Evolutionary conservation across 2,329 filamentous ascomycete genomes (phyloP).

Genomic region (Talaromyces sp.): DNA sequence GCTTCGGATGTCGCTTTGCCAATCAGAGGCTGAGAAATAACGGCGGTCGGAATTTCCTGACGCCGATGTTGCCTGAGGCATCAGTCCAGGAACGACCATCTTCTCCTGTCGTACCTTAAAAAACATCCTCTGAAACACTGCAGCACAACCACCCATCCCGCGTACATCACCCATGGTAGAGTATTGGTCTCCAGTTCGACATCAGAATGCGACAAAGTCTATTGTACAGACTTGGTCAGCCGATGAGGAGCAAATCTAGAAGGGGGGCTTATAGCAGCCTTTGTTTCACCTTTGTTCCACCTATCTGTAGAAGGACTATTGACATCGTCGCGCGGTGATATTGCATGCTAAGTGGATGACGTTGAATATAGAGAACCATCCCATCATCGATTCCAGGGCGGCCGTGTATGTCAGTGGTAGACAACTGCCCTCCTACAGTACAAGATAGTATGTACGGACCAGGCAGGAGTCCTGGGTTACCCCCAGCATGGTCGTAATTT

Average conservation of each 20-base stretch:
- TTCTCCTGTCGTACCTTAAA: neutral
- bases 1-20: neutral
- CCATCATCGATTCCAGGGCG: too few relatives aligned
- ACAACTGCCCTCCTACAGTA: too few relatives aligned
- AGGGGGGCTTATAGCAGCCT: constrained; percentile 34
- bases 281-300: constrained; percentile 29
- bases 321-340: too few relatives aligned
- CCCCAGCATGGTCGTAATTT: too few relatives aligned
- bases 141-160: too few relatives aligned
- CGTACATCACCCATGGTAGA: constrained; percentile 15
- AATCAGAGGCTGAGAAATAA: neutral
- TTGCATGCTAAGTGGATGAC: too few relatives aligned
- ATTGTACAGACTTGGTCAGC: neutral
- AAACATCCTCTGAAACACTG: neutral
- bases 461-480: too few relatives aligned
- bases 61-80: neutral
- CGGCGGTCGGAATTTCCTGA: neutral
- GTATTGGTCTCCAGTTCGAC: constrained; percentile 34
- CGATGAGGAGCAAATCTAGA: constrained; percentile 23
- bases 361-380: too few relatives aligned
- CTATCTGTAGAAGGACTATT: constrained; percentile 39
- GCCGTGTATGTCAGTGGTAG: too few relatives aligned
- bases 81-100: neutral
- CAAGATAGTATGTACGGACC: too few relatives aligned
- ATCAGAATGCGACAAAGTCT: neutral